phyloP scores from a whole-genome alignment of 1,139 yeast genomes.

The Eremothecium coryli region DNA sequence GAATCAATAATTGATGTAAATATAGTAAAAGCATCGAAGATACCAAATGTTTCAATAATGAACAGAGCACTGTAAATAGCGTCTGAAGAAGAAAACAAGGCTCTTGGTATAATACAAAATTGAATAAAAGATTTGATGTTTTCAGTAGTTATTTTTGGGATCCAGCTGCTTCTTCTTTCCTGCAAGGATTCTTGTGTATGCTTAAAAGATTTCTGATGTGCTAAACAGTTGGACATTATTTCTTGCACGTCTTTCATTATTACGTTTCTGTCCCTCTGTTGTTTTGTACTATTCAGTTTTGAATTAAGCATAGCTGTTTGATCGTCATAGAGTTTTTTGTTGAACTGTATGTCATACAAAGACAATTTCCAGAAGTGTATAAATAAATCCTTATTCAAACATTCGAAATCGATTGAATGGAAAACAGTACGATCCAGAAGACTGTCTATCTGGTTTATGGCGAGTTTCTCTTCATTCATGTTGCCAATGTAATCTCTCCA shows the following conservation, averaged over 20 bases:
- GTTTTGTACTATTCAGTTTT: slow-evolving; percentile 21
- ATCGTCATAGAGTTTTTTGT: slow-evolving; percentile 41
- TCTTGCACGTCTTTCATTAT: slow-evolving; percentile 18
- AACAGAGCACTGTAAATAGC: slow-evolving; percentile 66
- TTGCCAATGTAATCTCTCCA: slow-evolving; percentile 47
- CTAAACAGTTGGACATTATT: slow-evolving; percentile 27
- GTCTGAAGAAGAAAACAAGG: slow-evolving; percentile 73
- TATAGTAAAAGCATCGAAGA: slow-evolving; percentile 35
- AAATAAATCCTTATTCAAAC: slow-evolving; percentile 41
- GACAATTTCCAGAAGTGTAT: slow-evolving; percentile 66
- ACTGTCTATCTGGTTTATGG: slow-evolving; percentile 10
- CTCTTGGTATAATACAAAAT: slow-evolving; percentile 65
- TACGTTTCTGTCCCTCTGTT: slow-evolving; percentile 17
- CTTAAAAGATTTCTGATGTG: slow-evolving; percentile 28
- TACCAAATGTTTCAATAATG: slow-evolving; percentile 40
- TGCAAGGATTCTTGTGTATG: slow-evolving; percentile 24
- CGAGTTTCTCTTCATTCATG: slow-evolving; percentile 8
- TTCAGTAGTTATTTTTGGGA: slow-evolving; percentile 13
- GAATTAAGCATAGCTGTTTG: slow-evolving; percentile 38
- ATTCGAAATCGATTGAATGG: slow-evolving; percentile 31
- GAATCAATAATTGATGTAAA: slow-evolving; percentile 44
- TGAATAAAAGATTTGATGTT: slow-evolving; percentile 41
- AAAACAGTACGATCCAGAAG: slow-evolving; percentile 18
- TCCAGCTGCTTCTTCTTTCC: slow-evolving; percentile 28
- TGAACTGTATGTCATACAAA: slow-evolving; percentile 62